A percentile compares a stretch with the other conserved stretches of the same genome.
These are phyloP conservation scores for Claviceps africana DNA, from an alignment of 2,329 filamentous ascomycete genomes.

Conservation along the genomic window DNA sequence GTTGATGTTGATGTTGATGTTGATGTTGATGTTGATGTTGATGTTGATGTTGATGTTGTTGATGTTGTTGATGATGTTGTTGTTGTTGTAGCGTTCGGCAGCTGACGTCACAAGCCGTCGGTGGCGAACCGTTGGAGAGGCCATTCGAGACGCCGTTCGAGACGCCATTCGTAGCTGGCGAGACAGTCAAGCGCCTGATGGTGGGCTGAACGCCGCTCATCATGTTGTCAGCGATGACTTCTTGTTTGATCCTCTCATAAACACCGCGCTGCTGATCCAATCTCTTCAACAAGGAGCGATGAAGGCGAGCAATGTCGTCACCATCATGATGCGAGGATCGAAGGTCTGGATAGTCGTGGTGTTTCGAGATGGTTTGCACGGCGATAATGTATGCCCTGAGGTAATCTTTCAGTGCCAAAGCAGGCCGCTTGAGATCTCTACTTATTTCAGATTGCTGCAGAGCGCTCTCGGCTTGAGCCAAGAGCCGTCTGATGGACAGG, in stretches of 20 bases:
- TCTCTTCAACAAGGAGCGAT: slow-evolving; percentile 35
- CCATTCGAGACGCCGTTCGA: slow-evolving; percentile 1
- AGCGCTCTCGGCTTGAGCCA: slow-evolving; percentile 37
- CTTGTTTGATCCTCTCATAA: slow-evolving; percentile 44
- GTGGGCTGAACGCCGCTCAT: slow-evolving; percentile 43
- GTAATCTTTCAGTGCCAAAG: slow-evolving; percentile 71
- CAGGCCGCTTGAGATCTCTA: slow-evolving; percentile 50
- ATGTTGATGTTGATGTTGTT: no score
- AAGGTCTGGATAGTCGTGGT: slow-evolving; percentile 58
- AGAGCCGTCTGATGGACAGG: slow-evolving; percentile 37
- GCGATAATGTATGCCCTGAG: slow-evolving; percentile 69
- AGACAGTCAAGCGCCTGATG: slow-evolving; percentile 7
- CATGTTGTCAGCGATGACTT: slow-evolving; percentile 50
- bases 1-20: no score
- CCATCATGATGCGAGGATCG: slow-evolving; percentile 32
- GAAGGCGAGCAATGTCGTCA: slow-evolving; percentile 32
- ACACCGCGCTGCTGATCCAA: slow-evolving; percentile 32
- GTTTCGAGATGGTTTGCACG: slow-evolving; percentile 59
- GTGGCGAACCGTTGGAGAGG: neutral
- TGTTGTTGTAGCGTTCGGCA: neutral
- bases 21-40: no score
- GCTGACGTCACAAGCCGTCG: neutral
- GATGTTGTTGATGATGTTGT: no score
- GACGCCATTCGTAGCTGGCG: slow-evolving; percentile 6
- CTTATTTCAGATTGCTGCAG: slow-evolving; percentile 47